Evolutionary conservation across 208 protist species (phyloP).

Genomic region (Crithidia brevicula): DNA sequence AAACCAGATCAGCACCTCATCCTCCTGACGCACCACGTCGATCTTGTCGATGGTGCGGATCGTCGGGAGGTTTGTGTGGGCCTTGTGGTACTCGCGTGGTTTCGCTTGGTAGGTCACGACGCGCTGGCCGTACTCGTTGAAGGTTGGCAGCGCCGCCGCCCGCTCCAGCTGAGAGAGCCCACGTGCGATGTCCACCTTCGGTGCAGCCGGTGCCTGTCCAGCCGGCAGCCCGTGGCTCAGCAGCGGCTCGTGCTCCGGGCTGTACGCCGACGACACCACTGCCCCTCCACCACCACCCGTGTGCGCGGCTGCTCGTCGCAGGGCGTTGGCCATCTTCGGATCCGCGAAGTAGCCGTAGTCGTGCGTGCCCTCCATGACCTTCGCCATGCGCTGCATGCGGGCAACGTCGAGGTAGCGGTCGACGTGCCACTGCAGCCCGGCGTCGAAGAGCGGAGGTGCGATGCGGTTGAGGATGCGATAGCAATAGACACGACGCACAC

Average conservation of each 20-base stretch:
- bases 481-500: conserved; percentile 79
- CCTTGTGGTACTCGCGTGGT: conserved; percentile 64
- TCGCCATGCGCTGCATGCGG: conserved; percentile 82
- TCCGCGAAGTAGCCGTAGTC: conserved; percentile 90
- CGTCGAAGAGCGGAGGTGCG: conserved; percentile 86
- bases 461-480: conserved; percentile 93
- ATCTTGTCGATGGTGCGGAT: conserved; percentile 83
- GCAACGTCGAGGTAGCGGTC: conserved; percentile 82
- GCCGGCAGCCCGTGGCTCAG: conserved; percentile 34
- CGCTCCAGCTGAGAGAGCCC: conserved; percentile 70
- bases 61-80: conserved; percentile 78
- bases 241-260: conserved; percentile 56
- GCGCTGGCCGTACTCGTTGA: conserved; percentile 83
- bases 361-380: conserved; percentile 69
- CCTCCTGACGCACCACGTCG: conserved; percentile 85
- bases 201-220: conserved; percentile 43
- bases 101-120: conserved; percentile 67
- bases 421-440: conserved; percentile 88
- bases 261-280: conserved; percentile 44
- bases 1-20: conserved; percentile 90
- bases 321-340: conserved; percentile 85
- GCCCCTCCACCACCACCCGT: conserved; percentile 10
- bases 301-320: conserved; percentile 61
- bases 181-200: conserved; percentile 64
- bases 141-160: conserved; percentile 79